These are phyloP conservation scores for Brasenia schreberi DNA, from an alignment of 164 flowering plant species.

Conservation along the genomic window DNA sequence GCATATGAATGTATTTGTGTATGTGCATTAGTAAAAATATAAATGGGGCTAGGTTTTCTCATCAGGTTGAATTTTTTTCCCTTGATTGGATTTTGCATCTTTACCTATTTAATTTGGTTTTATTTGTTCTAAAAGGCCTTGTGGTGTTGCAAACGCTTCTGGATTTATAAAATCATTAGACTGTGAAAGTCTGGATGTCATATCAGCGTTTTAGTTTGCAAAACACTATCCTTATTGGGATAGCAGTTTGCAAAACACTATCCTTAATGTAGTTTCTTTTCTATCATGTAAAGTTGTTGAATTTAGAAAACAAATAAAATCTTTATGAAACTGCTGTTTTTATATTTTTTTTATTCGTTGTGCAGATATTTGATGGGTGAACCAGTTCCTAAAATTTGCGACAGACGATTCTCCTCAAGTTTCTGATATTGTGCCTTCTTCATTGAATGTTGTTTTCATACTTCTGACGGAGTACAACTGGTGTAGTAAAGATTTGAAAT, in stretches of 20 bases:
- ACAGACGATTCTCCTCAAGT: conserved; percentile 50
- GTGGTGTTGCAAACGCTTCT: neutral
- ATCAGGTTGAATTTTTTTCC: too few species aligned
- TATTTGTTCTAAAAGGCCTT: too few species aligned
- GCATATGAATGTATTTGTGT: too few species aligned
- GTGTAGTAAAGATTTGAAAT: neutral
- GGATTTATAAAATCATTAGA: neutral
- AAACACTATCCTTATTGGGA: neutral
- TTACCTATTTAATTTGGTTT: too few species aligned
- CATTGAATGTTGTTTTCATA: conserved; percentile 26
- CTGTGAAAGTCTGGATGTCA: neutral
- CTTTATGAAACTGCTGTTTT: conserved; percentile 15
- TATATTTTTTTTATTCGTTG: conserved; percentile 18
- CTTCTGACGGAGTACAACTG: conserved; percentile 16
- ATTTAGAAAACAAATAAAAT: conserved; percentile 2
- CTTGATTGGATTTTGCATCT: too few species aligned
- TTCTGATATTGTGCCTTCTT: conserved; percentile 25
- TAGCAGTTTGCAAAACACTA: neutral
- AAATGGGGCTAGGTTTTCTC: too few species aligned
- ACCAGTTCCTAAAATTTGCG: conserved; percentile 29
- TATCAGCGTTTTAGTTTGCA: neutral
- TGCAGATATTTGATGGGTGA: conserved; percentile 42
- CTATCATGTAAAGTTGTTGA: neutral
- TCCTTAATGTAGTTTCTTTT: neutral
- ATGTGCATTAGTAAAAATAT: too few species aligned